Evolutionary conservation across 139 green algal species (phyloP).

Genomic region (Edaphochlamys debaryana): DNA sequence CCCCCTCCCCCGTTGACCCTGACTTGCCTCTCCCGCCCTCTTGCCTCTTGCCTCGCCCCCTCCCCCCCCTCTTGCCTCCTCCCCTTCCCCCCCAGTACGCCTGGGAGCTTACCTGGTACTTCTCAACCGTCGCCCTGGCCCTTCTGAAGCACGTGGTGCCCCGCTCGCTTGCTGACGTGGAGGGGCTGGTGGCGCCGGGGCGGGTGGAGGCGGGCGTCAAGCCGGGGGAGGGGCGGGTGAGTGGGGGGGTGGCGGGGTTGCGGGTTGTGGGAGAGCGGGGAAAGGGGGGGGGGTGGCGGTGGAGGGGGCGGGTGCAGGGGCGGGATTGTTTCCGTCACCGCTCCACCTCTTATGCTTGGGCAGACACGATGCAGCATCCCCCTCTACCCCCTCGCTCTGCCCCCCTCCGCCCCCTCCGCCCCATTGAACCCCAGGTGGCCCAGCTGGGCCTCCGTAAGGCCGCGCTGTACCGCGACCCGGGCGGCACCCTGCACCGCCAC

Average conservation of each 20-base stretch:
- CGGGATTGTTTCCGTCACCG: no score
- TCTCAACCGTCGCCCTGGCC: constrained; percentile 17
- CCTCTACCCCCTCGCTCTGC: background rate
- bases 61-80: background rate
- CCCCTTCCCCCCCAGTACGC: constrained; percentile 19
- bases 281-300: no score
- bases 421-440: constrained; percentile 4
- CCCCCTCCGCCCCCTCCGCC: background rate
- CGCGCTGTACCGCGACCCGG: constrained; percentile 36
- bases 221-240: constrained; percentile 35
- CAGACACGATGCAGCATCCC: background rate
- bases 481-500: constrained; percentile 21
- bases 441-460: constrained; percentile 40
- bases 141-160: constrained; percentile 42
- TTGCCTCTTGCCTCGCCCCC: background rate
- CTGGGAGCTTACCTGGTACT: constrained; percentile 38
- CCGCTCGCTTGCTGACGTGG: constrained; percentile 25
- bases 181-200: constrained; percentile 18
- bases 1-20: no score
- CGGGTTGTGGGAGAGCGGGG: no score
- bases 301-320: no score
- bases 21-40: no score
- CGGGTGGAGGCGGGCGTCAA: constrained; percentile 10
- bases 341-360: no score
- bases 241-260: background rate